These are phyloP conservation scores for Leishmania turanica DNA, from an alignment of 208 protist genomes.

Conservation along the genomic window DNA sequence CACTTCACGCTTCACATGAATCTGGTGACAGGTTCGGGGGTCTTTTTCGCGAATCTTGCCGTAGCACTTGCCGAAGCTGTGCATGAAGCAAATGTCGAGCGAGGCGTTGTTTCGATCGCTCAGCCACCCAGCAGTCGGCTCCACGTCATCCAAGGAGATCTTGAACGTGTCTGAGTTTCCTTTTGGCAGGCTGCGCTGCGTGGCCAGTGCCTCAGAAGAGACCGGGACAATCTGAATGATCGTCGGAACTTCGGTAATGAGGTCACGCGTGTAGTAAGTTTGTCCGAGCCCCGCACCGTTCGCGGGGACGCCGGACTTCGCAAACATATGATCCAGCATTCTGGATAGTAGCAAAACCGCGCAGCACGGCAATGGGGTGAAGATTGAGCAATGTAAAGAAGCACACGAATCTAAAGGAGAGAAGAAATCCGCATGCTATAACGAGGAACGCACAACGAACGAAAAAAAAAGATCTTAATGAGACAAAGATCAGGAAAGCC, in stretches of 20 bases:
- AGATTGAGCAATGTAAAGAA: background rate
- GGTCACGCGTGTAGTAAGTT: slow-evolving; percentile 49
- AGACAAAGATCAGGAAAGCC: background rate
- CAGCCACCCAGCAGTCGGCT: slow-evolving; percentile 59
- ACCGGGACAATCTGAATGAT: slow-evolving; percentile 41
- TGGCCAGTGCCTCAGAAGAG: slow-evolving; percentile 11
- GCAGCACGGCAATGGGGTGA: background rate
- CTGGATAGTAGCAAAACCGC: background rate
- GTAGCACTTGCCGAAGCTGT: slow-evolving; percentile 66
- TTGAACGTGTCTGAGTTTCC: slow-evolving; percentile 17
- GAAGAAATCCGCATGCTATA: background rate
- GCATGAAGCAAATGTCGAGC: slow-evolving; percentile 70
- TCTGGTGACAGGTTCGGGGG: slow-evolving; percentile 56
- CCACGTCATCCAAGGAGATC: slow-evolving; percentile 46
- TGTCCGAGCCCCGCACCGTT: slow-evolving; percentile 26
- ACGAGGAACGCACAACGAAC: background rate
- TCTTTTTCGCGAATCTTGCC: slow-evolving; percentile 52
- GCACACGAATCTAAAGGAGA: background rate
- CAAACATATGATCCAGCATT: slow-evolving; percentile 25
- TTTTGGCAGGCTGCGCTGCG: slow-evolving; percentile 19
- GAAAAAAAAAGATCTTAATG: no score
- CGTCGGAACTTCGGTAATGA: slow-evolving; percentile 55
- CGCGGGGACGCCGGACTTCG: background rate
- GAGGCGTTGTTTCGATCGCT: slow-evolving; percentile 53
- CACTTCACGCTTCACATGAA: slow-evolving; percentile 46